A percentile compares a stretch with the other conserved stretches of the same genome.
Evolutionary conservation across 768 basidiomycete species (phyloP).

Genomic region (Leucocoprinus sp.): DNA sequence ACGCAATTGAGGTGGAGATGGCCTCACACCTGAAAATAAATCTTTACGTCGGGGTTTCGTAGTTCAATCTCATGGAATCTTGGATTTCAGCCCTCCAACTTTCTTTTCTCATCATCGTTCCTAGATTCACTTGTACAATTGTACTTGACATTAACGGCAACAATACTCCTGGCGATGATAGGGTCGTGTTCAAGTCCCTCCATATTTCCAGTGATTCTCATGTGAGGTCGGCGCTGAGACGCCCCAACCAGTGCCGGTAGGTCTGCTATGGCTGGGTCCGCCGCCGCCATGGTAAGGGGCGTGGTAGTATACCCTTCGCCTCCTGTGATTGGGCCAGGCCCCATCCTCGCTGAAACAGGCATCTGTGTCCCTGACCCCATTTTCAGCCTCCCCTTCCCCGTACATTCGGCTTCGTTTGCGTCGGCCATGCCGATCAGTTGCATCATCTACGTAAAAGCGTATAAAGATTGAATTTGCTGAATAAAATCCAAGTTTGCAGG

Average conservation of each 20-base stretch:
- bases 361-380: neutral
- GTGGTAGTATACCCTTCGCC: neutral
- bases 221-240: neutral
- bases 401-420: neutral
- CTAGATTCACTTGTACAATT: too few relatives aligned
- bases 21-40: too few relatives aligned
- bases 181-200: constrained; percentile 1
- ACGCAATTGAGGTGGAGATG: too few relatives aligned
- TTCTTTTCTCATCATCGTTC: too few relatives aligned
- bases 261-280: neutral
- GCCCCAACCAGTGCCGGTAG: neutral
- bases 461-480: neutral
- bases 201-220: neutral
- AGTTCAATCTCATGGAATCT: too few relatives aligned
- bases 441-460: constrained; percentile 4
- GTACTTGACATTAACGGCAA: neutral
- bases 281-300: too few relatives aligned
- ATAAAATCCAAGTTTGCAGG: neutral
- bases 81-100: too few relatives aligned
- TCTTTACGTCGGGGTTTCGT: too few relatives aligned
- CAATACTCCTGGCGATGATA: neutral
- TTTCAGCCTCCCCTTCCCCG: neutral
- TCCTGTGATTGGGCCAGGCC: neutral
- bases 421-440: neutral
- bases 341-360: neutral